Evolutionary conservation across 768 basidiomycete species (phyloP), one percentile per base, ranked within the genome.

Genomic region (Calvatia gigantea): DNA sequence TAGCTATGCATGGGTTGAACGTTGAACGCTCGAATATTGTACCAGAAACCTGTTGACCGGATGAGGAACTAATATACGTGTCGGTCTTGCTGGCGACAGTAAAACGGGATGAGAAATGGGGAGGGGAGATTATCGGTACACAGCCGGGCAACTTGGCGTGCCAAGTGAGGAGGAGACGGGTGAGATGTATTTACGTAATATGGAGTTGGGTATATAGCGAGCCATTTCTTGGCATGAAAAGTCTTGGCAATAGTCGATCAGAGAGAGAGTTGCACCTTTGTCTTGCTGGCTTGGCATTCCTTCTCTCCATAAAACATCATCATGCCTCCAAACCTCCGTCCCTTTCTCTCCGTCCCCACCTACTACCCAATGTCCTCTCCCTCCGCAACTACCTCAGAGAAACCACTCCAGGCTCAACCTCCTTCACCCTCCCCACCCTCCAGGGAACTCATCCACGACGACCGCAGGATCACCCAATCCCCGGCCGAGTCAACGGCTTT

Each of bases 251-350:
- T 44, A 17, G 58, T 64, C 56, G 64, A 62, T 69, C 62, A 56
- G 44, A 48, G 43, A n/a, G 37, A 41, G 45, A 37, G 35, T 15
- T 32, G 31, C n/a, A 29, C 25, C 39, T 32, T 31, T 47, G 46
- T 21, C 17, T n/a, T 7, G n/a, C 51, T 35, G 54, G 54, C 58
- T 61, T 58, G 60, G 58, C 58, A 53, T 54, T 47, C 46, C 51
- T 48, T 38, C 38, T 51, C 58, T 69, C 70, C 64, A 74, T 73
- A 73, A 68, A 66, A 66, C 65, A 63, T 58, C 59, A 62, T 61
- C 59, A 63, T 64, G 61, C 43, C 56, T 38, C 52, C 52, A 41
- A 50, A 59, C 65, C 67, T 61, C 65, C 67, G 57, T 51, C 61
- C 63, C 52, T 62, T 60, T 64, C 61, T 64, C 41, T 62, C 59